Conservation (phyloP, 2,329 filamentous ascomycete genomes). For the Westerdykella sp. region DNA sequence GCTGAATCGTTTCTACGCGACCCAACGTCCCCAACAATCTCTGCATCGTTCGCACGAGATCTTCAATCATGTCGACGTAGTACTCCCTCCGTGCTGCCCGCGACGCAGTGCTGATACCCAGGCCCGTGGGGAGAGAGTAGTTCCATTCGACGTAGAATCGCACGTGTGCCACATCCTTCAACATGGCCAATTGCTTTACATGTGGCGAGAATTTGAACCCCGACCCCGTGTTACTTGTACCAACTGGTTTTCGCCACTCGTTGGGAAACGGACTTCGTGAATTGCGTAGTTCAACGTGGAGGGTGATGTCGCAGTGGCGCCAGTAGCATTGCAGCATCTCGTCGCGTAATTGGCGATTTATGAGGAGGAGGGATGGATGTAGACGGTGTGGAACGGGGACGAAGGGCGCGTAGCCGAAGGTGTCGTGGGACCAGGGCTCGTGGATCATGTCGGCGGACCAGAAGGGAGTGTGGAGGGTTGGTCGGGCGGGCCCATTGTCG, state of each 20-base stretch:
- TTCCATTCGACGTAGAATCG: constrained; percentile 35
- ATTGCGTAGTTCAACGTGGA: constrained; percentile 32
- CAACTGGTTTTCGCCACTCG: constrained; percentile 14
- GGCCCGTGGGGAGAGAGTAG: constrained; percentile 17
- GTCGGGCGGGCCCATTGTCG: constrained; percentile 5
- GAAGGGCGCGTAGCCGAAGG: constrained; percentile 24
- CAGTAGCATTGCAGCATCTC: constrained; percentile 27
- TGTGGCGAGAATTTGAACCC: constrained; percentile 32
- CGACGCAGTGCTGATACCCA: background rate
- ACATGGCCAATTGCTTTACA: constrained; percentile 25
- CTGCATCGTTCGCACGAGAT: constrained; percentile 29
- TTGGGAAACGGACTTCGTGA: constrained; percentile 11
- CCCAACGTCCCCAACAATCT: constrained; percentile 20
- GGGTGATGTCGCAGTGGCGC: constrained; percentile 22
- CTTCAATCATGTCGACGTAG: constrained; percentile 26
- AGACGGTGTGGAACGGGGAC: constrained; percentile 19
- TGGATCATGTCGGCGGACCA: constrained; percentile 32
- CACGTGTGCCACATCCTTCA: constrained; percentile 24
- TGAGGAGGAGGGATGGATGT: constrained; percentile 19
- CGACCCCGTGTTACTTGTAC: background rate
- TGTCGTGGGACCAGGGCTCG: constrained; percentile 31
- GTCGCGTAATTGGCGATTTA: constrained; percentile 27
- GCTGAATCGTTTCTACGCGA: constrained; percentile 25
- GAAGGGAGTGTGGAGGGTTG: constrained; percentile 31
- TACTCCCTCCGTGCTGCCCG: constrained; percentile 19